These are phyloP conservation scores for Pseudogymnoascus sp. DNA, from an alignment of 2,329 filamentous ascomycete genomes.

Conservation along the genomic window DNA sequence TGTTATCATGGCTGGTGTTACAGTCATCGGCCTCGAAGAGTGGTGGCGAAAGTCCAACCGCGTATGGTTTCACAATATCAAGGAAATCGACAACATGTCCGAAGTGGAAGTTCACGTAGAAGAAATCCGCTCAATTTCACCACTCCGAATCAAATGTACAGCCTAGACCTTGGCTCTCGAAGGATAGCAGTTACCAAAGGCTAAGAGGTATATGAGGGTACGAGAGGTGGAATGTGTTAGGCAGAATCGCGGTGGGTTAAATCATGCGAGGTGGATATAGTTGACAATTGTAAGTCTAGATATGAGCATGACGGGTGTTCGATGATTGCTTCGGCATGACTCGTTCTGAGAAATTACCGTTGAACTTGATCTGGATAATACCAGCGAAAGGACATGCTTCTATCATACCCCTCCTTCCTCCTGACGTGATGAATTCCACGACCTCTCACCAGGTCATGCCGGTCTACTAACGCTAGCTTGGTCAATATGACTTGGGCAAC, in stretches of 20 bases:
- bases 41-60: conserved; percentile 11
- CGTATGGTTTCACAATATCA: conserved; percentile 10
- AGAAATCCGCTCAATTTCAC: neutral
- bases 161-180: neutral
- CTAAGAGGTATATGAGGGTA: neutral
- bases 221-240: neutral
- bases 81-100: conserved; percentile 16
- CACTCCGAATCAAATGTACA: neutral
- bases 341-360: conserved; percentile 11
- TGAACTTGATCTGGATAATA: conserved; percentile 23
- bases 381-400: conserved; percentile 9
- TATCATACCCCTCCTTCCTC: neutral
- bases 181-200: neutral
- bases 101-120: neutral
- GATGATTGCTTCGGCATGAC: conserved; percentile 10
- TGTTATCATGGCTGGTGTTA: conserved; percentile 12
- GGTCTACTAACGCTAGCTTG: neutral
- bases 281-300: neutral
- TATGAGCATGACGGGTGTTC: conserved; percentile 10
- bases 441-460: neutral
- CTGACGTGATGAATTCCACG: neutral
- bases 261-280: neutral
- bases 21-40: conserved; percentile 10
- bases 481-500: neutral
- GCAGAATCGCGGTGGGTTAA: neutral